These are phyloP conservation scores for Nannizziopsis barbatae DNA, from an alignment of 2,329 filamentous ascomycete genomes.

Conservation along the genomic window DNA sequence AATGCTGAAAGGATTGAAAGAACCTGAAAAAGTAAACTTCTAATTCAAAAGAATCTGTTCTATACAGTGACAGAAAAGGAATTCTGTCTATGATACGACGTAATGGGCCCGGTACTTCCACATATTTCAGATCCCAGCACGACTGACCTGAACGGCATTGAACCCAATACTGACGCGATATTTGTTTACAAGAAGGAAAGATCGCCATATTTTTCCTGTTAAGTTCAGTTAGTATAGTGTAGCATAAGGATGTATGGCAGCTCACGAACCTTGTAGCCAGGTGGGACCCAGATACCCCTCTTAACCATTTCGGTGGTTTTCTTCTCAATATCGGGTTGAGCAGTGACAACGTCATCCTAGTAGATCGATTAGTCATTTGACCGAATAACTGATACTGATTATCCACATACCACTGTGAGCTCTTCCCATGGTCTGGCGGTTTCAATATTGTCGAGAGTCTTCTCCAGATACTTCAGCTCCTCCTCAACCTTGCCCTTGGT, in stretches of 20 bases:
- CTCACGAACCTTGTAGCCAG: constrained; percentile 85
- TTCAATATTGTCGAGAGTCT: constrained; percentile 96
- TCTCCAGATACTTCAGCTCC: constrained; percentile 85
- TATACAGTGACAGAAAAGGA: constrained; percentile 11
- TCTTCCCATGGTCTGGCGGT: constrained; percentile 90
- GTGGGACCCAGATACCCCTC: constrained; percentile 96
- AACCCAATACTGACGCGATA: not conserved
- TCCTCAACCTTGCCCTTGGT: constrained; percentile 94
- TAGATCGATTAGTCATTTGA: constrained; percentile 6
- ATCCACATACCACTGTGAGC: constrained; percentile 76
- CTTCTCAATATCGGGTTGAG: constrained; percentile 93
- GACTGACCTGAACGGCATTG: not conserved
- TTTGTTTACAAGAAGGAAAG: constrained; percentile 73
- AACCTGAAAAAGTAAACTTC: constrained; percentile 6
- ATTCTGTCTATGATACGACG: not conserved
- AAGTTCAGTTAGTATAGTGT: constrained; percentile 7
- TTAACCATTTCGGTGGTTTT: constrained; percentile 89
- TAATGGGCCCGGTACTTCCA: not conserved
- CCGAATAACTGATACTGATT: not conserved
- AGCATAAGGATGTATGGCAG: not conserved
- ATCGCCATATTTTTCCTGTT: constrained; percentile 98
- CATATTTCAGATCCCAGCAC: not conserved
- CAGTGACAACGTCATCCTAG: constrained; percentile 87
- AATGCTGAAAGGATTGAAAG: not conserved
- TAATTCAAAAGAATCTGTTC: constrained; percentile 13